Base-by-base conservation (phyloP, 345 rosid species). In the Rubroshorea leprosula region DNA sequence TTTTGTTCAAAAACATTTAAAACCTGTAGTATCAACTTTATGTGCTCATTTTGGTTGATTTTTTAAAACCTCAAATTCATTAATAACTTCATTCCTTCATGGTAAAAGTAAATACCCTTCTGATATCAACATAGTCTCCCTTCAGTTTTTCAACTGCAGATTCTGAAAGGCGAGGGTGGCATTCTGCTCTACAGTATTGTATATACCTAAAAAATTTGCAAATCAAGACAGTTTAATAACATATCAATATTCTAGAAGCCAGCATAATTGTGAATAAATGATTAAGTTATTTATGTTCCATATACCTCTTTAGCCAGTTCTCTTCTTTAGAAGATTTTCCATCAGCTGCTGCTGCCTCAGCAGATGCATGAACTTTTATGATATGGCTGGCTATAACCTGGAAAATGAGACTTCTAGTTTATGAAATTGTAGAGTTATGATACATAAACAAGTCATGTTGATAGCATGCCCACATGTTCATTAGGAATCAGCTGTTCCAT, bases 341-440 rank as follows among this genome's bases (percentile, higher is more conserved):
- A 43, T 92, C 94, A 23, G 55, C 67, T 0, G 90, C 70, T 51
- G 66, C 63, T 62, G 78, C 73, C 72, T 70, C 78, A 2, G 94
- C 98, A 72, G 97, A 89, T 53, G 98, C 98, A 75, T 89, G 98
- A 41, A 92, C 77, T 76, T 78, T 92, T 65, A 92, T 92, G 68
- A 92, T 83, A 72, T 89, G 97, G 78, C 83, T 83, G 58, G 97
- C 97, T 72, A 92, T 92, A 61, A 79, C 73, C 97, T 92, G 82
- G 61, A 68, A 74, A 49, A 68, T 29, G 53, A 58, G 13, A 67
- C 35, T 22, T 39, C 51, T 35, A 59, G n/a, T 25, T 55, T n/a
- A n/a, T n/a, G n/a, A n/a, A n/a, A n/a, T n/a, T n/a, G n/a, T n/a
- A n/a, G n/a, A n/a, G n/a, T n/a, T n/a, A n/a, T n/a, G n/a, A n/a